Evolutionary conservation across 2,329 filamentous ascomycete genomes (phyloP).

Genomic region (Albophoma yamanashiensis): DNA sequence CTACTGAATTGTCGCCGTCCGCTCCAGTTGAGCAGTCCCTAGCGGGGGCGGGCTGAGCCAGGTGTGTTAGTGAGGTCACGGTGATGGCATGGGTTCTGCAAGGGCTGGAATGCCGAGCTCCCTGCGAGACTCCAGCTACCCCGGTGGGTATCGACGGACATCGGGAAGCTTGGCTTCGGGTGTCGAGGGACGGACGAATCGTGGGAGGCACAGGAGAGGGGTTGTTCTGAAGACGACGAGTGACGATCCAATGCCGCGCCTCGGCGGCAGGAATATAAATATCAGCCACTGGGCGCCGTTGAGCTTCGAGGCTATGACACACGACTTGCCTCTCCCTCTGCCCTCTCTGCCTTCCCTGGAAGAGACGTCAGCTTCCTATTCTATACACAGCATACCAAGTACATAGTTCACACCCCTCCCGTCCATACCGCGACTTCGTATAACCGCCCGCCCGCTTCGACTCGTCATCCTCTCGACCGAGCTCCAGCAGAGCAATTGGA

Average conservation of each 20-base stretch:
- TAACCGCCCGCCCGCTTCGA: neutral
- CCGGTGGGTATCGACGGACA: constrained; percentile 1
- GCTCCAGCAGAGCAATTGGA: neutral
- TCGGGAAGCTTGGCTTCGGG: neutral
- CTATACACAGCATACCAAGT: neutral
- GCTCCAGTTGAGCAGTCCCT: neutral
- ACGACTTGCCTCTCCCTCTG: neutral
- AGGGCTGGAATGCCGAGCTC: constrained; percentile 4
- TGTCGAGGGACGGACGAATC: neutral
- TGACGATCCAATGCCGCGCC: neutral
- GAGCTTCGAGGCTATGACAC: neutral
- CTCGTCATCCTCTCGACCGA: neutral
- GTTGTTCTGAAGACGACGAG: neutral
- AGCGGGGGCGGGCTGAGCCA: neutral
- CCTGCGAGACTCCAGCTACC: constrained; percentile 1
- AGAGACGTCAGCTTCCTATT: neutral
- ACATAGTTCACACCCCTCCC: neutral
- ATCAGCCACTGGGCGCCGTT: neutral
- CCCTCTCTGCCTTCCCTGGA: neutral
- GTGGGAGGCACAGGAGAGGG: neutral
- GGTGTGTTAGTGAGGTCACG: neutral
- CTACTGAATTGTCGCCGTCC: neutral
- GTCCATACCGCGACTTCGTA: neutral
- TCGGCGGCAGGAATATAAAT: neutral
- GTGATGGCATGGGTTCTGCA: neutral